Evolutionary conservation across 2,329 filamentous ascomycete species (phyloP), one percentile per base, ranked within the genome.

Genomic region (Aspergillus aculeatinus): DNA sequence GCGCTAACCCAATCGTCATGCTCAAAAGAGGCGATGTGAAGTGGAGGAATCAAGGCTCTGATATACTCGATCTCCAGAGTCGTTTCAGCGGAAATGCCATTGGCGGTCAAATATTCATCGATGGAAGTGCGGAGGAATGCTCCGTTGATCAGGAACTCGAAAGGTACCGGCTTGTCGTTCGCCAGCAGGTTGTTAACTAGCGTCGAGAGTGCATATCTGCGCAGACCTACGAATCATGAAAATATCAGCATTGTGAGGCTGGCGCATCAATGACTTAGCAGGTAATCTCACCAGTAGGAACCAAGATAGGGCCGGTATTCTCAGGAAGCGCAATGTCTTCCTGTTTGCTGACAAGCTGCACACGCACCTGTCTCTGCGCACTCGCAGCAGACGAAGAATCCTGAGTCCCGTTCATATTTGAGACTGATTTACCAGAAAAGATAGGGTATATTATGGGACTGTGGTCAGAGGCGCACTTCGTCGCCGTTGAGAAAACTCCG

Each of bases 1-100:
- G 86, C 85, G 73, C 91, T 91, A 52, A 99, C 90, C 95, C 95
- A 99, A 76, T 98, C 95, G 72, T 99, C 93, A 75, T 99, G 94
- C 79, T 97, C 89, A 74, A 96, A 99, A 72, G 90, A 95, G 12
- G 92, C 89, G 68, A 96, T 88, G 75, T 95, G 94, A 39, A 90
- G 83, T 19, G 95, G 95, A 7, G 95, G 95, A 61, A 97, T 87
- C 67, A 97, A 81, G 64, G 92, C 95, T 69, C 92, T 89, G 39
- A 97, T 92, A 77, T 98, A 99, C 80, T 98, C 93, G 59, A 99
- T 84, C 39, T 89, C 89, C 55, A 99, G 80, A 4, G 89, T 94
- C 4, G 89, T 90, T 80, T 99, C 95, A 48, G 92, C 86, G 21
- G 92, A 96, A 62, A 98, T 88, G 53, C 94, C 94, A 71, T 95